A percentile compares a stretch with the other conserved stretches of the same genome.
These are phyloP conservation scores for Silene vulgaris DNA, from an alignment of 179 eudicot species.

Conservation along the genomic window DNA sequence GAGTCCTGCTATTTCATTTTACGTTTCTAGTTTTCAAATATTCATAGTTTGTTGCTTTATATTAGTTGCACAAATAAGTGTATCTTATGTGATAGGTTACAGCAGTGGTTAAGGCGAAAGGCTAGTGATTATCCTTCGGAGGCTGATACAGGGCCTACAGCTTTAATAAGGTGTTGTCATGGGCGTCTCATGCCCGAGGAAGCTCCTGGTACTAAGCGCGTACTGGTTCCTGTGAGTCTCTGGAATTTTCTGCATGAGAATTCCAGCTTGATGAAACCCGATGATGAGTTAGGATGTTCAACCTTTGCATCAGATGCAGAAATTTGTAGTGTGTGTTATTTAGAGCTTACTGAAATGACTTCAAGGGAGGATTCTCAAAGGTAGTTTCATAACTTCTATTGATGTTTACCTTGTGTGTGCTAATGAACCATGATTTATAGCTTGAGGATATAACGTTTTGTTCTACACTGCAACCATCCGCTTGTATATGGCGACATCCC, in stretches of 20 bases:
- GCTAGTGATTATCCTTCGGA: conserved; percentile 65
- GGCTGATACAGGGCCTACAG: conserved; percentile 93
- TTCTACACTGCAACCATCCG: neutral
- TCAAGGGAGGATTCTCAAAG: conserved; percentile 45
- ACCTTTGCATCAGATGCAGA: conserved; percentile 61
- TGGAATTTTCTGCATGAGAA: conserved; percentile 72
- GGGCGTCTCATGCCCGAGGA: conserved; percentile 88
- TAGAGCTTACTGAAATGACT: conserved; percentile 68
- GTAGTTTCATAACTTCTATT: neutral
- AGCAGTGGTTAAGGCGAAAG: conserved; percentile 85
- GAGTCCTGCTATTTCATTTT: neutral
- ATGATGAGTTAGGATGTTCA: conserved; percentile 67
- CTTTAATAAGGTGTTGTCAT: conserved; percentile 83
- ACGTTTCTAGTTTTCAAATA: neutral
- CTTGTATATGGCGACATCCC: neutral
- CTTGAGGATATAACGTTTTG: neutral
- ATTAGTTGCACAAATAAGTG: neutral
- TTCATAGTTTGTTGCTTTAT: neutral
- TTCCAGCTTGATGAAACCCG: conserved; percentile 69
- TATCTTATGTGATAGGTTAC: conserved; percentile 51
- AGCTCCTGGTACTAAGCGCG: conserved; percentile 80
- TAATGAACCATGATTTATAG: neutral
- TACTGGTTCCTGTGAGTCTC: conserved; percentile 74
- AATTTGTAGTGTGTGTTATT: conserved; percentile 56
- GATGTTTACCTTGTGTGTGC: neutral